Base-by-base conservation (phyloP, 805 yeast species). In the Candida germanica region DNA sequence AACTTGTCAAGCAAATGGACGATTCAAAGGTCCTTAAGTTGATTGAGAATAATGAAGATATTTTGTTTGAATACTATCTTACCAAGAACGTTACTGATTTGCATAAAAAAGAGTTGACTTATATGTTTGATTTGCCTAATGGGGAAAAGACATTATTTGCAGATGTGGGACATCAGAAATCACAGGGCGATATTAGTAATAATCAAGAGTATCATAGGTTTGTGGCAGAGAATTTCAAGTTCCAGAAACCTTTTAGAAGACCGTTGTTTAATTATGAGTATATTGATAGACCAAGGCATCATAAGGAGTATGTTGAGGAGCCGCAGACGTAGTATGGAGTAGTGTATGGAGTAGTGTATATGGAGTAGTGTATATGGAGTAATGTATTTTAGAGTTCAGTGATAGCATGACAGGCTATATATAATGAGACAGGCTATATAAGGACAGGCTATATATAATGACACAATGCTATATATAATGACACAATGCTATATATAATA, bases 181-280 rank as follows among this genome's bases (percentile, higher is more conserved):
- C 29, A 3, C 42, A 30, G 15, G 33, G 26, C 1, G 44, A 42
- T 5, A 47, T 50, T 15, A 32, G 35, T 22, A 31, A 40, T 15
- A 43, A 49, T 35, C 44, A n/a, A 7, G 54, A 47, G 10, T 54
- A 54, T 25, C 52, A 52, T 33, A 35, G 40, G 27, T 46, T 53
- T 12, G 52, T 51, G 8, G 40, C 48, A 2, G 29, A 42, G 23
- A 35, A 36, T 19, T 45, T 53, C 39, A 46, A 48, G 32, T 53
- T 54, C 38, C 50, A 45, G 39, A 48, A 40, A 16, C 61, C 61
- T 16, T 44, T 53, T 26, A 43, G 54, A 39, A 37, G 58, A 28
- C 50, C 61, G 6, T 40, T 56, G 20, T 56, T 52, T 39, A 52
- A 51, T 30, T 56, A 52, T 38, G 61, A 56, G 38, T 39, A 40